Base-by-base conservation (phyloP, 345 rosid species). In the Eutrema yunnanense region DNA sequence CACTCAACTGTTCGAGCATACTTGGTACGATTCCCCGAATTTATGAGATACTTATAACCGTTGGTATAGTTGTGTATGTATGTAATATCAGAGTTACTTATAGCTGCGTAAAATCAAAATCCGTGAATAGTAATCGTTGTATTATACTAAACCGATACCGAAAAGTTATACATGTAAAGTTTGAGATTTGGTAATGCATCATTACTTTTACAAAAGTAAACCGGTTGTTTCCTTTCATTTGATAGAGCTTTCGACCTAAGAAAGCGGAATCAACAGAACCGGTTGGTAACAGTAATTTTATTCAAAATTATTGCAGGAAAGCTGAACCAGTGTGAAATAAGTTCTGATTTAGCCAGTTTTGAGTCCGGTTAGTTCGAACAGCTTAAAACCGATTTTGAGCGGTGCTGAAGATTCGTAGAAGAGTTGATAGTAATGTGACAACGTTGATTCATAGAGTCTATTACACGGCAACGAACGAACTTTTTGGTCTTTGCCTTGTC, bases 131-230 rank as follows among this genome's bases (percentile, higher is more conserved):
- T 2, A 52, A 33, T 58, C 67, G 73, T 66, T 74, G 78, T 67
- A 67, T 26, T 69, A 68, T 59, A 54, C 29, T 44, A 6, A 22
- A 14, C 53, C 30, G 46, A 57, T 64, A 76, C 80, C 33, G 67
- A 55, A 64, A 62, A 55, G 53, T 70, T 64, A 71, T 71, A 76
- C 80, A 48, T 71, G 80, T 76, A 76, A 76, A 76, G 67, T 48
- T 64, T 64, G 67, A 70, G 75, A 41, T 27, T 10, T 33, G 2
- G 14, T 57, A 42, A 42, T 65, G 46, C 34, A 29, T 36, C 34
- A 29, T 36, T 54, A 37, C 16, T 11, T 54, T 55, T 44, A 9
- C 49, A 54, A 52, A 52, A 41, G 6, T 29, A 47, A 13, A 40
- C 52, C 44, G 4, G 40, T 38, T 38, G 9, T 7, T 51, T 49